phyloP scores from a whole-genome alignment of 805 yeast species.

The Wickerhamomyces silvicola region DNA sequence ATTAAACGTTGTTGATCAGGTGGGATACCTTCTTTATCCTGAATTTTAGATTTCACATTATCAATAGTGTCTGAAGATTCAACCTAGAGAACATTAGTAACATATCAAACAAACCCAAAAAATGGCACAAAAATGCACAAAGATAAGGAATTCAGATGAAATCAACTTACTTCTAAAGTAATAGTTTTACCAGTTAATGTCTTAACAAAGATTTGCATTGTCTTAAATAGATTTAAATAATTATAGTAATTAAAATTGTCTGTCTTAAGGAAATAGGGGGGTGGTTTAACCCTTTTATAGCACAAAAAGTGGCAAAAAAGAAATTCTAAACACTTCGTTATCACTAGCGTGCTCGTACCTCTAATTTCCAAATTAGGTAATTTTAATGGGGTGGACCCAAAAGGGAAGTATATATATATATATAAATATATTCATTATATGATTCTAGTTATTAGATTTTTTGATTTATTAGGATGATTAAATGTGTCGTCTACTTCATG shows the following conservation, averaged over 20 bases:
- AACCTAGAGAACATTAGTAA: conserved; percentile 34
- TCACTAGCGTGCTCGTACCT: too few relatives aligned
- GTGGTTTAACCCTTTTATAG: conserved; percentile 4
- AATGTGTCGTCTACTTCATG: conserved; percentile 3
- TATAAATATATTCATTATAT: too few relatives aligned
- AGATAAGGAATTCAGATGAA: conserved; percentile 6
- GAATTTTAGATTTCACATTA: conserved; percentile 91
- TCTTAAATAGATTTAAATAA: conserved; percentile 27
- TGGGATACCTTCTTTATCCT: conserved; percentile 95
- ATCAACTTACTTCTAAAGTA: conserved; percentile 51
- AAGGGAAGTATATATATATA: too few relatives aligned
- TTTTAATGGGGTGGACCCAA: too few relatives aligned
- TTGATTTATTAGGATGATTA: neutral
- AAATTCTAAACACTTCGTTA: too few relatives aligned
- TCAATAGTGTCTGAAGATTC: conserved; percentile 95
- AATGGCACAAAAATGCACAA: conserved; percentile 4
- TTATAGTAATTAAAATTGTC: conserved; percentile 1
- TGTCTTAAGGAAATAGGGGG: neutral
- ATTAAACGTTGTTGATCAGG: conserved; percentile 95
- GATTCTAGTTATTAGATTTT: too few relatives aligned
- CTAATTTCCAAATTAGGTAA: too few relatives aligned
- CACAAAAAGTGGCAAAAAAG: conserved; percentile 13
- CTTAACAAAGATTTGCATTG: conserved; percentile 87
- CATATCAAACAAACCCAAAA: too few relatives aligned
- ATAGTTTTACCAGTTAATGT: conserved; percentile 88